Conservation (phyloP, 1,284 basidiomycete species). For the Cerioporus squamosus region DNA sequence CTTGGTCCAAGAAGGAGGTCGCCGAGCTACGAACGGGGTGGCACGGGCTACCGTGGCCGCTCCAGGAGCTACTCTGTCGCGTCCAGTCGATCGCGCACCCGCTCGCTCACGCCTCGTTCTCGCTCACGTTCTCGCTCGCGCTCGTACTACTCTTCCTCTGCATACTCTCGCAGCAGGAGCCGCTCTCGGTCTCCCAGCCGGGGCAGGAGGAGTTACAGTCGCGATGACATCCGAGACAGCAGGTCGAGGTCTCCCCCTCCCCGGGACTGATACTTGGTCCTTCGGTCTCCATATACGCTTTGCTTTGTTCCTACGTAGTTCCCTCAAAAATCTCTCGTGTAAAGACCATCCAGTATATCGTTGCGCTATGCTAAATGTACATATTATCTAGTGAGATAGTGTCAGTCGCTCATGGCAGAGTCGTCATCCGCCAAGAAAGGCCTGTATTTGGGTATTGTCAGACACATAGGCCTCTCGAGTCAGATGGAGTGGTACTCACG, state of each 20-base stretch:
- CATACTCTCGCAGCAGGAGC: conserved; percentile 61
- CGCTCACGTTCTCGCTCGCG: conserved; percentile 56
- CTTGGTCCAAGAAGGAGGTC: conserved; percentile 60
- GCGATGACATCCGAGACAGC: conserved; percentile 82
- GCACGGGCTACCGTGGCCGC: conserved; percentile 50
- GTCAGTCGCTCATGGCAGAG: conserved; percentile 36
- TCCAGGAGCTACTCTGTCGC: conserved; percentile 60
- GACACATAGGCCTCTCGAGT: too few relatives aligned
- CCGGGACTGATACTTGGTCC: conserved; percentile 22
- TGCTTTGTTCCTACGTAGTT: conserved; percentile 18
- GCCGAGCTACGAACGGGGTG: conserved; percentile 72
- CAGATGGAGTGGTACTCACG: conserved; percentile 51
- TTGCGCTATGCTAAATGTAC: conserved; percentile 27
- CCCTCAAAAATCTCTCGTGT: conserved; percentile 17
- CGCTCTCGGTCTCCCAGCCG: conserved; percentile 63
- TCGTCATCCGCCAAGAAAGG: conserved; percentile 40
- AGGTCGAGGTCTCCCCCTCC: conserved; percentile 76
- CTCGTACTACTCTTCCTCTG: conserved; percentile 68
- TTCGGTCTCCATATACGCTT: background rate
- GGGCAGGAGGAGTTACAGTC: conserved; percentile 64
- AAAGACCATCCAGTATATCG: conserved; percentile 23
- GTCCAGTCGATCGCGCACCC: conserved; percentile 71
- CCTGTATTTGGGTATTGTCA: conserved; percentile 15
- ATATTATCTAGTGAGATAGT: conserved; percentile 22
- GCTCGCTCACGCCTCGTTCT: conserved; percentile 55